Percentiles rank a stretch among this genome's conserved stretches.
These are phyloP conservation scores for Aspergillus nanangensis DNA, from an alignment of 495 filamentous ascomycete genomes.

Conservation along the genomic window DNA sequence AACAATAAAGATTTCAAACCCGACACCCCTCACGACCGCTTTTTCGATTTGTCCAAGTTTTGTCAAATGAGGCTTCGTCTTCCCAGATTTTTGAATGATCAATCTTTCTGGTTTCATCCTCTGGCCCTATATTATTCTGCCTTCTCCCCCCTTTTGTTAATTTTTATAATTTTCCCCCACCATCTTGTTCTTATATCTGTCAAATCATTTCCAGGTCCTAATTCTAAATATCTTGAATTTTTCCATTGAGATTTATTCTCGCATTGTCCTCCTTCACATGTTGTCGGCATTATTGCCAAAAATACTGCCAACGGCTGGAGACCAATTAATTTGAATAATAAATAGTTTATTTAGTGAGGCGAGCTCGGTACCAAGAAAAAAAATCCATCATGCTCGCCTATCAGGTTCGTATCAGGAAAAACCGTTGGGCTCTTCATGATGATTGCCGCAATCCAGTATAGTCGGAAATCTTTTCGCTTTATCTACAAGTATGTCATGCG, in stretches of 20 bases:
- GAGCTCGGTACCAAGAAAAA: constrained; percentile 3
- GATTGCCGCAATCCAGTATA: constrained; percentile 20
- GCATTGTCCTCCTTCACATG: constrained; percentile 12
- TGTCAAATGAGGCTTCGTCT: constrained; percentile 12
- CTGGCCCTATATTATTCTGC: neutral
- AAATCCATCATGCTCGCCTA: neutral
- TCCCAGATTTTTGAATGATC: constrained; percentile 6
- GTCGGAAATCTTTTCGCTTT: constrained; percentile 10
- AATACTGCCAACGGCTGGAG: neutral
- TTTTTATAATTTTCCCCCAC: neutral
- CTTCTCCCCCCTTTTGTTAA: neutral
- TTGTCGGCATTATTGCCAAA: constrained; percentile 3
- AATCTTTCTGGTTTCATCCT: neutral
- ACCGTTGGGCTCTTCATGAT: constrained; percentile 7
- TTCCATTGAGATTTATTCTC: no score
- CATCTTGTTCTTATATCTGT: neutral
- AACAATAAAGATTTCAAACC: no score
- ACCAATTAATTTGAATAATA: neutral
- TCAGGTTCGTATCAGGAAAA: neutral
- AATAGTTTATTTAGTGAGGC: neutral
- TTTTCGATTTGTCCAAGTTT: constrained; percentile 9
- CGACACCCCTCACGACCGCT: neutral
- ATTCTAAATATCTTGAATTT: no score
- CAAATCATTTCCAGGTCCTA: no score
- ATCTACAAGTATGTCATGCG: constrained; percentile 33